phyloP scores from a whole-genome alignment of 331 rosid species.

The Malus hybrid region DNA sequence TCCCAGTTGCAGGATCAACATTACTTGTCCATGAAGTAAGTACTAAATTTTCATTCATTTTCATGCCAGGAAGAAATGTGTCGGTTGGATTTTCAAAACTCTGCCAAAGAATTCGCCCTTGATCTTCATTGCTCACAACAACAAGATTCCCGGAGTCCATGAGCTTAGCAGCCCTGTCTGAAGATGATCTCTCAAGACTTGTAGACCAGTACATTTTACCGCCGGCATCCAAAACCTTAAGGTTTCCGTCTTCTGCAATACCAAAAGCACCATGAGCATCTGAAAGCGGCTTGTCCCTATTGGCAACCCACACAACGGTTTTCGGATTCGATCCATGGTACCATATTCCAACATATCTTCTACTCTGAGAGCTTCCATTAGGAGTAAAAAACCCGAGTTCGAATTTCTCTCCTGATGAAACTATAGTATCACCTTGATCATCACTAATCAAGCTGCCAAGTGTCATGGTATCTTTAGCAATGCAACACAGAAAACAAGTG shows the following conservation, averaged over 20 bases:
- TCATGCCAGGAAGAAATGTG: conserved; percentile 79
- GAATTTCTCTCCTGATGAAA: conserved; percentile 48
- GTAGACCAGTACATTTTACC: conserved; percentile 44
- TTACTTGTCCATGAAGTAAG: conserved; percentile 54
- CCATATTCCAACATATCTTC: conserved; percentile 78
- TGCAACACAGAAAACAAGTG: conserved; percentile 19
- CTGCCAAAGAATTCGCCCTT: conserved; percentile 42
- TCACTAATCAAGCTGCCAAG: conserved; percentile 28
- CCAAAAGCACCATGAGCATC: conserved; percentile 38
- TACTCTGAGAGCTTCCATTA: conserved; percentile 41
- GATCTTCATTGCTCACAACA: conserved; percentile 28
- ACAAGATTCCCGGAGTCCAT: conserved; percentile 62
- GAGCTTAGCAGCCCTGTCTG: conserved; percentile 27
- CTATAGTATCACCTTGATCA: conserved; percentile 34
- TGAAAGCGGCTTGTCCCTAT: conserved; percentile 48
- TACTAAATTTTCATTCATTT: conserved; percentile 36
- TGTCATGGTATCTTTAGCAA: conserved; percentile 37
- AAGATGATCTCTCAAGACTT: conserved; percentile 25
- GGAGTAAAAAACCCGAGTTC: conserved; percentile 65
- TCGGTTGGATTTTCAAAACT: conserved; percentile 64
- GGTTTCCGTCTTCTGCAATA: conserved; percentile 56
- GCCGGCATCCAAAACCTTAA: conserved; percentile 37
- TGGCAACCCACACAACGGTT: conserved; percentile 72
- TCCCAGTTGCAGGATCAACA: conserved; percentile 54
- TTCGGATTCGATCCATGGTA: conserved; percentile 40